phyloP scores from a whole-genome alignment of 1,139 yeast genomes.

The Lodderomyces metapsilosis region DNA sequence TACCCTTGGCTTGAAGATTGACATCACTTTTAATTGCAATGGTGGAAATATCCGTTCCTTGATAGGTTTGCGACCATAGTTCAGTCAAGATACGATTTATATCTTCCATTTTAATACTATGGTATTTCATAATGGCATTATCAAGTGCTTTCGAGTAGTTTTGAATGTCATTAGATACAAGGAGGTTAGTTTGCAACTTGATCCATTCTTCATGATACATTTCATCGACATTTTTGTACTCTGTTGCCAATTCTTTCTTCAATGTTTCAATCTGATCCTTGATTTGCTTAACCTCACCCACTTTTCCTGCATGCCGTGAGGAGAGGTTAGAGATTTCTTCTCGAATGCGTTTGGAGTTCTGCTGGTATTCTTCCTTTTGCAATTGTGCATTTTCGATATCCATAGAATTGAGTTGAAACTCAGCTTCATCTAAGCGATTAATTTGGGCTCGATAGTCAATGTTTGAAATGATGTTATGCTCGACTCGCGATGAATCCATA shows the following conservation, averaged over 20 bases:
- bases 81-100: conserved; percentile 86
- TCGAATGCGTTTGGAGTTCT: conserved; percentile 55
- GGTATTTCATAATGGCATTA: conserved; percentile 91
- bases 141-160: conserved; percentile 86
- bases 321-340: conserved; percentile 55
- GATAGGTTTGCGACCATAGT: conserved; percentile 90
- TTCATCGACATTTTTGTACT: conserved; percentile 65
- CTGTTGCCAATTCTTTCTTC: conserved; percentile 60
- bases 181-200: conserved; percentile 69
- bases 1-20: conserved; percentile 55
- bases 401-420: conserved; percentile 26
- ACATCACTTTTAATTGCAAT: conserved; percentile 84
- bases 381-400: conserved; percentile 62
- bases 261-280: conserved; percentile 65
- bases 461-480: conserved; percentile 39
- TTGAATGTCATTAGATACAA: conserved; percentile 81
- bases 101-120: conserved; percentile 87
- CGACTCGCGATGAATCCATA: conserved; percentile 34
- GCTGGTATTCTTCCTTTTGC: conserved; percentile 63
- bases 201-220: conserved; percentile 72
- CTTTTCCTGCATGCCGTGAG: conserved; percentile 69
- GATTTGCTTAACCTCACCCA: conserved; percentile 85
- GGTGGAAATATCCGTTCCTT: conserved; percentile 93
- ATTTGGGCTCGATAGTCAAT: conserved; percentile 36
- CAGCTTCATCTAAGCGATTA: conserved; percentile 28